Conservation (phyloP, 805 yeast genomes). For the Metschnikowia sp. region DNA sequence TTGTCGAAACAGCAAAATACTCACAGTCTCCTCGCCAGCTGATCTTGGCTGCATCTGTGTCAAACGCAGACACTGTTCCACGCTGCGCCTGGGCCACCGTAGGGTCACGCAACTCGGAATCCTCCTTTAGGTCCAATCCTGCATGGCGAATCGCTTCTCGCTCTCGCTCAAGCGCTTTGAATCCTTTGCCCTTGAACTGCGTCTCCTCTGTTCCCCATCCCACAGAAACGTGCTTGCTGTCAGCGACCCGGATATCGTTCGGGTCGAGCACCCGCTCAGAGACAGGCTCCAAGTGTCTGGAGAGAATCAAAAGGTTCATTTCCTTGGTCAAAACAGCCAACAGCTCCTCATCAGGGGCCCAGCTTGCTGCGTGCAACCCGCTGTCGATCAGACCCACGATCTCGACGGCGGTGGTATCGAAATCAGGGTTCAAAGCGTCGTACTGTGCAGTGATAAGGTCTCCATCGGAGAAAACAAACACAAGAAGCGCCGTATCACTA, state of each 20-base stretch:
- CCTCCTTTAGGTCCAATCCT: conserved; percentile 57
- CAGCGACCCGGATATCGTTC: conserved; percentile 56
- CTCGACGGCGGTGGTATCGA: conserved; percentile 47
- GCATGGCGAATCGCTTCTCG: conserved; percentile 51
- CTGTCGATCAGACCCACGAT: conserved; percentile 83
- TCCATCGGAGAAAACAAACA: conserved; percentile 70
- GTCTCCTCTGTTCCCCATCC: conserved; percentile 99
- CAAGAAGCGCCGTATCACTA: conserved; percentile 61
- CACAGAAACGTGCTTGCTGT: conserved; percentile 83
- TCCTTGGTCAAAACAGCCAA: conserved; percentile 65
- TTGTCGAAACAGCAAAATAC: conserved; percentile 63
- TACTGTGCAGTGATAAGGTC: conserved; percentile 69
- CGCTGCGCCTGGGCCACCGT: conserved; percentile 73
- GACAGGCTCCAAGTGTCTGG: conserved; percentile 76
- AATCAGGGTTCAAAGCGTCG: conserved; percentile 50
- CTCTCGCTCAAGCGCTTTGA: conserved; percentile 71
- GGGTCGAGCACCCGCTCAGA: conserved; percentile 57
- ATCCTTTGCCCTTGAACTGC: conserved; percentile 93
- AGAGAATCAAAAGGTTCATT: conserved; percentile 59
- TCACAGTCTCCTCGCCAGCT: conserved; percentile 98
- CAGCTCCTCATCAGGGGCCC: conserved; percentile 94
- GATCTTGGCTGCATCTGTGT: conserved; percentile 45
- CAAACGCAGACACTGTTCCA: conserved; percentile 61
- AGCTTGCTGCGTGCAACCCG: conserved; percentile 66
- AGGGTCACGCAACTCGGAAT: conserved; percentile 71